Base-by-base conservation (phyloP, 345 rosid species). In the Brassica juncea region DNA sequence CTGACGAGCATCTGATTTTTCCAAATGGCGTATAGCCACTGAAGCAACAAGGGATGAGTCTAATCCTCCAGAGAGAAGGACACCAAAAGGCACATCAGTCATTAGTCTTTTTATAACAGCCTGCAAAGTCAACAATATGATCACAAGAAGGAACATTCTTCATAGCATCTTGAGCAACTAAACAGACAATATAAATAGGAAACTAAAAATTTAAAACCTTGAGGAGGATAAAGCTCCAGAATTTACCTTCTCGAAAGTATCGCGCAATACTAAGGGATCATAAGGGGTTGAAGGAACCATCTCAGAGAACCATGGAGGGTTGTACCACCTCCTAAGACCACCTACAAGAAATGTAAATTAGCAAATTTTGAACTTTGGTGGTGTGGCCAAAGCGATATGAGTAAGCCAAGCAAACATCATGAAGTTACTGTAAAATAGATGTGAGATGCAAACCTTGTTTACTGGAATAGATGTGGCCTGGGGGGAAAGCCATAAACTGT, bases 81-180 rank as follows among this genome's bases (percentile, higher is more conserved):
- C 97, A 59, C 97, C 97, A 83, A 92, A 92, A 44, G 97, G 94
- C 34, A 92, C 97, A 84, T 92, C 97, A 4, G 97, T 90, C 94
- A 92, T 92, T 66, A 92, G 92, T 80, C 97, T 82, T 78, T 90
- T 92, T 60, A 85, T 52, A 61, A 92, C 94, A 84, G 97, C 97
- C 94, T 92, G 82, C 72, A 76, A 32, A 6, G 28, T 57, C 65
- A 77, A 44, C 31, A 12, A 65, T 39, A 57, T 15, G 27, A 72
- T 62, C 55, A 71, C 35, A 28, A 42, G 73, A 34, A 12, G 52
- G 63, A 8, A 61, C 31, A 32, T 4, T 32, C 35, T 32, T 32
- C 35, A 32, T 32, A 32, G 15, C 57, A 66, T 10, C 55, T 74
- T 66, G 64, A 32, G 70, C 6, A 31, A 65, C 66, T 27, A 44